Evolutionary conservation across 2,329 filamentous ascomycete genomes (phyloP).

Genomic region (Sordariomycetes sp.): DNA sequence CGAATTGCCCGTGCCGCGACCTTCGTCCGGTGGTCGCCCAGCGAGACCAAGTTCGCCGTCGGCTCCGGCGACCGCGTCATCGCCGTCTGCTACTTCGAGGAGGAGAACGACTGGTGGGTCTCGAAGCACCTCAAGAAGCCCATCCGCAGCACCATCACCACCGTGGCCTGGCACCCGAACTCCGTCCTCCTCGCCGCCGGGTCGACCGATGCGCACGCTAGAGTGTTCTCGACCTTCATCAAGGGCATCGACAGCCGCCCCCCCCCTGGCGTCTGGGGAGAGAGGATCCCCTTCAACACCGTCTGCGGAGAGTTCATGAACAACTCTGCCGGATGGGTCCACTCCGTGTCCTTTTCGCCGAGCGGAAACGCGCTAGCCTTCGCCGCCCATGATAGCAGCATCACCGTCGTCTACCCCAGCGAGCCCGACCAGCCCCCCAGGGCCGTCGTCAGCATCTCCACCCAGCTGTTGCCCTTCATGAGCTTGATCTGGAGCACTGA

Average conservation of each 20-base stretch:
- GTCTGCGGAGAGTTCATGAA: constrained; percentile 95
- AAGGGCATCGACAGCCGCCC: constrained; percentile 85
- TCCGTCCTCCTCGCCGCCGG: constrained; percentile 88
- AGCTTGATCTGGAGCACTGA: constrained; percentile 87
- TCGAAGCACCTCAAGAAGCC: constrained; percentile 99
- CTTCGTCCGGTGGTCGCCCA: constrained; percentile 93
- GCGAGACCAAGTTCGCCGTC: constrained; percentile 94
- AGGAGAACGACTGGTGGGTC: constrained; percentile 99
- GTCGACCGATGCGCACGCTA: constrained; percentile 91
- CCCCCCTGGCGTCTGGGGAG: constrained; percentile 82
- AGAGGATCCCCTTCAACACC: constrained; percentile 93
- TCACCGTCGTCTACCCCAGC: constrained; percentile 90
- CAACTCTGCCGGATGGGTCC: constrained; percentile 93
- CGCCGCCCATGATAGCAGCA: constrained; percentile 86
- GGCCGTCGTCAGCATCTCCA: constrained; percentile 82
- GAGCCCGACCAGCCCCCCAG: constrained; percentile 81
- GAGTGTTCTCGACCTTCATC: constrained; percentile 91
- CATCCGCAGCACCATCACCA: constrained; percentile 92
- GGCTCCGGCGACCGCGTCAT: constrained; percentile 93
- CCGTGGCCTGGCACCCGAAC: constrained; percentile 94
- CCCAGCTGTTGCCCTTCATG: constrained; percentile 83
- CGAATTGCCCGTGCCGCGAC: constrained; percentile 95
- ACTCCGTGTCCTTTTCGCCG: constrained; percentile 85
- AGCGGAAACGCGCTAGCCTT: constrained; percentile 90
- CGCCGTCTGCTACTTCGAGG: constrained; percentile 95